Evolutionary conservation across 768 basidiomycete species (phyloP).

Genomic region (Trametes maxima): DNA sequence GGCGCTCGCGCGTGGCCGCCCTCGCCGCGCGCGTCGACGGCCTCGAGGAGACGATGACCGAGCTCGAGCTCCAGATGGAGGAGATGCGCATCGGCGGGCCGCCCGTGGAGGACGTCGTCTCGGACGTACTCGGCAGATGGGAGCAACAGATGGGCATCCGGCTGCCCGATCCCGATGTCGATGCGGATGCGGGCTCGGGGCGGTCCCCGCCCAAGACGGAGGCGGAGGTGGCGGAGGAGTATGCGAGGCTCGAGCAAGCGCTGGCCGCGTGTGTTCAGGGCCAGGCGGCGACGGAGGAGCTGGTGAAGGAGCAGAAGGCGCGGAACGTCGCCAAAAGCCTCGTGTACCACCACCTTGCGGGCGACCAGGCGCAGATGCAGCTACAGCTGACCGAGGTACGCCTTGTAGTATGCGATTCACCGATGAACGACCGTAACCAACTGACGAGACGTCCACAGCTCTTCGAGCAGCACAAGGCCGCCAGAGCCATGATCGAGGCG

Average conservation of each 20-base stretch:
- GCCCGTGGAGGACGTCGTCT: background rate
- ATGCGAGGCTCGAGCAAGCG: background rate
- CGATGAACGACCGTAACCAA: too few species aligned
- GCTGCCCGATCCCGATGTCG: background rate
- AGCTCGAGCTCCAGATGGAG: conserved; percentile 9
- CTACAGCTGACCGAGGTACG: conserved; percentile 4
- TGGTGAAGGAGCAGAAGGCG: conserved; percentile 7
- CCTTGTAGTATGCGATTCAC: background rate
- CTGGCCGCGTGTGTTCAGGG: background rate
- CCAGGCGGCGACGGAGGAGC: background rate
- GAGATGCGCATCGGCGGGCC: background rate
- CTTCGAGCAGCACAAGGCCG: background rate
- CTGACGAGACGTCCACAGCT: background rate
- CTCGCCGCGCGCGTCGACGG: background rate
- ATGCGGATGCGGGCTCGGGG: too few species aligned
- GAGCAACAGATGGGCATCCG: background rate
- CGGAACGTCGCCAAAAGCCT: conserved; percentile 1
- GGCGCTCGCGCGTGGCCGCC: background rate
- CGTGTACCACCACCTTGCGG: conserved; percentile 11
- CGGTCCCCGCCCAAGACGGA: too few species aligned
- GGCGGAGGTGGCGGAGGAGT: conserved; percentile 15
- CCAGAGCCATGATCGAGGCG: background rate
- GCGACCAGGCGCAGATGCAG: conserved; percentile 9
- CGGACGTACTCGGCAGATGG: background rate
- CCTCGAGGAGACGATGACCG: conserved; percentile 10